Base-by-base conservation (phyloP, 2,329 filamentous ascomycete species). In the Microdochium trichocladiopsis region DNA sequence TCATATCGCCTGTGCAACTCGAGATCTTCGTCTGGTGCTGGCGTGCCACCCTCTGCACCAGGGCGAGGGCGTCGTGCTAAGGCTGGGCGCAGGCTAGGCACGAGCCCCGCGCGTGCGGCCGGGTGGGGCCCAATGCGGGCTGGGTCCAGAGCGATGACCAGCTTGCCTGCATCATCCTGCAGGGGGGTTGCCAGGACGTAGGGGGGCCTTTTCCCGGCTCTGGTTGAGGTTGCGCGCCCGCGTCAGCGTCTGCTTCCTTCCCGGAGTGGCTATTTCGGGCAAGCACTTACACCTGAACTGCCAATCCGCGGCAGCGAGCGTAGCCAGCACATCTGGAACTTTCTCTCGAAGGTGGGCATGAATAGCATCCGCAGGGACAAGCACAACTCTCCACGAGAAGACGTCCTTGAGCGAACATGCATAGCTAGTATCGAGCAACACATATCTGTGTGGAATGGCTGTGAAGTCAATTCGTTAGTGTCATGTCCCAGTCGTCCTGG, bases 361-460 rank as follows among this genome's bases (percentile, higher is more conserved):
- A 21, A 77, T 66, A 1, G 68, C 66, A 52, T 63, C 67, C 1
- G 67, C 67, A 0, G 75, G 74, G 22, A 72, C 69, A 79, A 63
- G 52, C 68, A 74, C 2, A 74, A 77, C 37, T 61, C 59, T 2
- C 77, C 77, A 4, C 76, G 75, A n/a, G 63, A 58, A 16, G 66
- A 59, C 4, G 76, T 74, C 36, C 63, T 63, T 41, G 72, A 64
- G 18, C 75, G 72, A 25, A 77, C 69, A 53, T 79, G 75, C 6
- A 79, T 69, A 2, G 70, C 69, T 2, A 79, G 61, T 12, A 78
- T 66, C 43, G 78, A 75, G 25, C 70, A 70, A n/a, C 75, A 74
- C 74, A 79, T 77, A 56, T 79, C 76, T 49, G 63, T 76, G 53
- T 79, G 76, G 61, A 75, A 78, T 2, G 75, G 70, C 73, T 77